Conservation (phyloP, 2,329 filamentous ascomycete genomes). For the Tolypocladium ovalisporum region DNA sequence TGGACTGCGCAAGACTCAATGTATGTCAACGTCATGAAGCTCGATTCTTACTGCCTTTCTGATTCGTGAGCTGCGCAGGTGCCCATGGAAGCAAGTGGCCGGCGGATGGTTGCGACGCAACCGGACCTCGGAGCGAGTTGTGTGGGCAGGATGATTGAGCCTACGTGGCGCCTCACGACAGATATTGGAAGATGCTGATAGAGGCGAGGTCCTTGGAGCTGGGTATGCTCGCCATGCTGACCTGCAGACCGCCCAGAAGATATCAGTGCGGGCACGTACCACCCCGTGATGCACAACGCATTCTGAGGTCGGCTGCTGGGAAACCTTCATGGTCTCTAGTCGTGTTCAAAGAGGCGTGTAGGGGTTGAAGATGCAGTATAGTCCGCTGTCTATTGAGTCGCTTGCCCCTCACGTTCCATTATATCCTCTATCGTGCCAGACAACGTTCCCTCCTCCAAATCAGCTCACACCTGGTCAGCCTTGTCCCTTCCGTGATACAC, state of each 20-base stretch:
- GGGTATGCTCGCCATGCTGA: background rate
- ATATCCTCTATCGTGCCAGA: background rate
- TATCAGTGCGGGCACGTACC: slow-evolving; percentile 23
- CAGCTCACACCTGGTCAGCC: background rate
- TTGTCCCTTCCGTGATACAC: slow-evolving; percentile 23
- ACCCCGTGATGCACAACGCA: slow-evolving; percentile 15
- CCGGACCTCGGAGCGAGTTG: slow-evolving; percentile 28
- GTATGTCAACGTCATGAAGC: slow-evolving; percentile 4
- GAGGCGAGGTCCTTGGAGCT: background rate
- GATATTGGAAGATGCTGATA: slow-evolving; percentile 11
- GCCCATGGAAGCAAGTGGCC: slow-evolving; percentile 26
- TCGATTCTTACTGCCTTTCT: background rate
- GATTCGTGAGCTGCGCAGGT: slow-evolving; percentile 10
- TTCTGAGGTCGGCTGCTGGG: background rate
- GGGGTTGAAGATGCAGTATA: background rate
- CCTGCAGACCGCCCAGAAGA: slow-evolving; percentile 8
- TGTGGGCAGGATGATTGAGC: slow-evolving; percentile 23
- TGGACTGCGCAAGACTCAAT: slow-evolving; percentile 22
- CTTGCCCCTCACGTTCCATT: background rate
- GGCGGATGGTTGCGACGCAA: slow-evolving; percentile 31
- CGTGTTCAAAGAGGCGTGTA: background rate
- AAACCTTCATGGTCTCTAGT: no score
- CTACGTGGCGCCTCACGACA: slow-evolving; percentile 26
- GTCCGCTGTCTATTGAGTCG: background rate
- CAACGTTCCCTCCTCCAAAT: background rate